A percentile compares a stretch with the other conserved stretches of the same genome.
Conservation (phyloP, 352 stramenopile genomes). For the Globisporangium solare region DNA sequence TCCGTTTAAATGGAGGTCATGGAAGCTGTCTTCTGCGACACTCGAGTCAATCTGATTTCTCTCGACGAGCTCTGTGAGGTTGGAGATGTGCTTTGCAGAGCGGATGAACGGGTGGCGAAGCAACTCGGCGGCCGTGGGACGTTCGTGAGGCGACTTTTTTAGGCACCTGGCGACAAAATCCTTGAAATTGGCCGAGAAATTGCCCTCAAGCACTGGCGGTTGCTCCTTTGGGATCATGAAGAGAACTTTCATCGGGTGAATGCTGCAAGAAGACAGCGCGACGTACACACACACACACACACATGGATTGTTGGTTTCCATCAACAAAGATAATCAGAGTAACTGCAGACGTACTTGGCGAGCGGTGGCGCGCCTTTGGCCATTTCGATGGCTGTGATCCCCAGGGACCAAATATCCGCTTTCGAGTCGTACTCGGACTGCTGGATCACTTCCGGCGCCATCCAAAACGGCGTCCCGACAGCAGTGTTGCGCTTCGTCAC, state of each 20-base stretch:
- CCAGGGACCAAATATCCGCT: conserved; percentile 79
- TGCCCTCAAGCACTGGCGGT: conserved; percentile 38
- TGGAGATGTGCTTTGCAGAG: conserved; percentile 27
- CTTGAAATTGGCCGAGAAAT: conserved; percentile 44
- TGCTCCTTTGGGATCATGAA: conserved; percentile 77
- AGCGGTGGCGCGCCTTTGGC: conserved; percentile 82
- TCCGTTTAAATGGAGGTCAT: too few species aligned
- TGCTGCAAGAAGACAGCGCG: conserved; percentile 2
- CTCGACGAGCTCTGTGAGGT: conserved; percentile 45
- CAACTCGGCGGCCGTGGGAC: conserved; percentile 44
- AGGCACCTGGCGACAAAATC: conserved; percentile 65
- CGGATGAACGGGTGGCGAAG: conserved; percentile 56
- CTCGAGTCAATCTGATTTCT: too few species aligned
- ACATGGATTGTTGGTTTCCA: conserved; percentile 52
- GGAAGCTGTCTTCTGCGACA: too few species aligned
- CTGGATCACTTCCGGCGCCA: conserved; percentile 90
- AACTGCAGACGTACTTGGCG: conserved; percentile 19
- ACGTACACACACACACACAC: too few species aligned
- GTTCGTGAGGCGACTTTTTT: conserved; percentile 53
- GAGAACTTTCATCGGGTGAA: conserved; percentile 86
- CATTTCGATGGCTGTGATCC: conserved; percentile 90
- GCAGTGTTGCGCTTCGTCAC: conserved; percentile 88
- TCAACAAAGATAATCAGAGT: conserved; percentile 29
- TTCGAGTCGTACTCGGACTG: conserved; percentile 85
- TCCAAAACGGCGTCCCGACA: conserved; percentile 90